These are phyloP conservation scores for Theobroma grandiflorum DNA, from an alignment of 441 rosid genomes.

Conservation along the genomic window DNA sequence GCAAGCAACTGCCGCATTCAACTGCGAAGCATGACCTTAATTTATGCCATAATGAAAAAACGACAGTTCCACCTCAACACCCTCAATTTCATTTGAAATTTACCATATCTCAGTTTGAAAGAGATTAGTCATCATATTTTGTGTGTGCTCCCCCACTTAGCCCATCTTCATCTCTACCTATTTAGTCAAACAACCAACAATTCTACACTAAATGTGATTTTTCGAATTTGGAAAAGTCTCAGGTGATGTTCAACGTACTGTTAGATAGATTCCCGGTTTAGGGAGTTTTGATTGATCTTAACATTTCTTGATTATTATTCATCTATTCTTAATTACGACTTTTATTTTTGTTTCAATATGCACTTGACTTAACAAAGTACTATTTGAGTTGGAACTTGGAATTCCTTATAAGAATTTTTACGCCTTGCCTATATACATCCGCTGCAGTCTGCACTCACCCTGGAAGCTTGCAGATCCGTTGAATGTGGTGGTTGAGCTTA, in stretches of 20 bases:
- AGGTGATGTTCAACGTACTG: background rate
- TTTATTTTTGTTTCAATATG: background rate
- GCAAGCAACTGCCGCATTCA: background rate
- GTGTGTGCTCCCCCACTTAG: background rate
- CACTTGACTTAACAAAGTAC: background rate
- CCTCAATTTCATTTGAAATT: background rate
- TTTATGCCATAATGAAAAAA: background rate
- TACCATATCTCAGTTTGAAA: background rate
- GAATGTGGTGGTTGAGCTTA: no score
- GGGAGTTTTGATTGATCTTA: background rate
- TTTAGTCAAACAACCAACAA: constrained; percentile 1
- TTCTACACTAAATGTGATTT: background rate
- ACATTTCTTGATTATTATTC: background rate
- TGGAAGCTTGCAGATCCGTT: no score
- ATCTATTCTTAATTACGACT: background rate
- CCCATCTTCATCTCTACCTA: background rate
- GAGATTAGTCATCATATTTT: background rate
- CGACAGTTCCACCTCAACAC: background rate
- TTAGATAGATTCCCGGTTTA: background rate
- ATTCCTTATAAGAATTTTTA: background rate
- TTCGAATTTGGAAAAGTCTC: background rate
- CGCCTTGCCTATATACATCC: background rate
- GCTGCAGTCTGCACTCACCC: background rate
- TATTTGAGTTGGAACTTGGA: background rate
- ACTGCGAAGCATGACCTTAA: background rate